Base-by-base conservation (phyloP, 2,329 filamentous ascomycete genomes). In the Microdochium nivale region DNA sequence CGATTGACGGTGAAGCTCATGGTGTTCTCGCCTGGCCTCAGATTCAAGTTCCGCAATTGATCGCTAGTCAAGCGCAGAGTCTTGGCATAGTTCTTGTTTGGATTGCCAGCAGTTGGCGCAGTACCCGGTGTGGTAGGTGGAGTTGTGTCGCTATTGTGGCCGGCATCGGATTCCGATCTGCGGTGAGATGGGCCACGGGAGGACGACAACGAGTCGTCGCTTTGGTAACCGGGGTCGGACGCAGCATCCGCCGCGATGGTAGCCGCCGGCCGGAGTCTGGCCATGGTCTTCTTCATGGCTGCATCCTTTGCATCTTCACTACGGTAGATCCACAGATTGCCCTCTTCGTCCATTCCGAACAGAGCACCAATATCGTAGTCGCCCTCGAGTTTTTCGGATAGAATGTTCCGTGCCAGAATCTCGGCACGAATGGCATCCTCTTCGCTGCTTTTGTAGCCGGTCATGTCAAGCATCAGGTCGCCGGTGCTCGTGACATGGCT, bases 311-410 rank as follows among this genome's bases (percentile, higher is more conserved):
- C 90, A 63, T 96, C 91, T 67, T 97, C 91, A 61, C 91, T 97
- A 70, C 90, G 94, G 72, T 99, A 99, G 58, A 99, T 97, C 92
- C 94, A 97, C n/a, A 99, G 77, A 62, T 99, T 99, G 7, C 94
- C 94, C 54, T 94, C 84, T 63, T 95, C 90, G 64, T 99, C 94
- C 46, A 94, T 92, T 13, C 91, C 94, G 60, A 99, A 96, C 27
- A 99, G 77, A 2, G 92, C 87, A 5, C 94, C 94, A 60, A 99
- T 95, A 65, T 99, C 94, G 67, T 96, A 96, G 64, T 92, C 90
- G 23, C 91, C 94, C 61, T 96, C 88, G 14, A 97, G 72, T 69
- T 97, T 92, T 64, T 99, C 90, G 0, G 90, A 86, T 13, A 99
- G 78, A 49, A 99, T 90, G 66, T 92, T 94, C 23, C 94, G 83